Percentiles rank a stretch among this genome's conserved stretches.
Evolutionary conservation across 306 rosid genomes (phyloP).

Genomic region (Cercis canadensis): DNA sequence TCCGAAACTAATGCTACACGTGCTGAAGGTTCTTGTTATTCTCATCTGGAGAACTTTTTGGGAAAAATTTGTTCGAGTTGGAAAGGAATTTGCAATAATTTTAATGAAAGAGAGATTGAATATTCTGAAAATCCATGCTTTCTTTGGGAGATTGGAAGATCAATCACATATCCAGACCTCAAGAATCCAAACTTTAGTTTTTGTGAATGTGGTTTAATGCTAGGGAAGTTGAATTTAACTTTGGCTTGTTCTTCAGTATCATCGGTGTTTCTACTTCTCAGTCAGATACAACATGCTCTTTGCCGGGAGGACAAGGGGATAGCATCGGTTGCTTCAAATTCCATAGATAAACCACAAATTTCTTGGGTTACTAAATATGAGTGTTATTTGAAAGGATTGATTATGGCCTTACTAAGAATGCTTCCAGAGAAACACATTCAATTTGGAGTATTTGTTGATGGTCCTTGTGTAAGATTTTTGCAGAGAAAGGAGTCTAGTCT

Average conservation of each 20-base stretch:
- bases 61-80: constrained; percentile 63
- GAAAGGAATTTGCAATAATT: constrained; percentile 55
- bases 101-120: constrained; percentile 54
- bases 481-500: constrained; percentile 49
- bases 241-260: constrained; percentile 66
- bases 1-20: constrained; percentile 47
- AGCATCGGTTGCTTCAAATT: constrained; percentile 34
- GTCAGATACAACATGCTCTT: constrained; percentile 60
- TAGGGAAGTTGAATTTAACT: constrained; percentile 77
- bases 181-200: constrained; percentile 54
- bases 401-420: constrained; percentile 56
- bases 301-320: constrained; percentile 48
- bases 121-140: constrained; percentile 74
- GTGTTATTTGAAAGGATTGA: constrained; percentile 48
- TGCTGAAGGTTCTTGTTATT: constrained; percentile 53
- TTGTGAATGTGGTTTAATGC: constrained; percentile 65
- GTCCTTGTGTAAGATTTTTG: constrained; percentile 64
- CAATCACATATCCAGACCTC: constrained; percentile 50
- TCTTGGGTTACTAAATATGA: constrained; percentile 48
- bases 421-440: constrained; percentile 72
- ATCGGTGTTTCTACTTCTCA: constrained; percentile 61
- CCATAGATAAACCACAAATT: constrained; percentile 44
- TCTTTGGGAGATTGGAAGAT: constrained; percentile 63
- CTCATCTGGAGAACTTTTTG: constrained; percentile 51
- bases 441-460: constrained; percentile 74